Evolutionary conservation across 345 rosid species (phyloP).

Genomic region (Chamaenerion angustifolium): DNA sequence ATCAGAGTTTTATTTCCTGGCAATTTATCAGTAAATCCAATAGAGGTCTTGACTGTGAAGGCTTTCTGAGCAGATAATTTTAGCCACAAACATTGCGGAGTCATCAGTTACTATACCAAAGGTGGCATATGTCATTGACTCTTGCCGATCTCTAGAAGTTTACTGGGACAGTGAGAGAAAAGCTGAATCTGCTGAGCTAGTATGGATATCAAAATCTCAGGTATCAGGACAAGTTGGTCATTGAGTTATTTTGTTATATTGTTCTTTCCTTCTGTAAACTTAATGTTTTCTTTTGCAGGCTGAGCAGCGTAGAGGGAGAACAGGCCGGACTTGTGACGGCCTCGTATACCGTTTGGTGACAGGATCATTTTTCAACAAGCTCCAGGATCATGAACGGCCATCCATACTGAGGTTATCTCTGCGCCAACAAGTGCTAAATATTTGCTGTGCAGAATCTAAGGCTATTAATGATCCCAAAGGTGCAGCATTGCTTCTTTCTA

Average conservation of each 20-base stretch:
- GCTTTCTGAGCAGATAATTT: slow-evolving; percentile 43
- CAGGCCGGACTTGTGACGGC: slow-evolving; percentile 96
- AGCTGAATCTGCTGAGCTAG: slow-evolving; percentile 59
- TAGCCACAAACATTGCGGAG: slow-evolving; percentile 94
- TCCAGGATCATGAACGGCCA: slow-evolving; percentile 60
- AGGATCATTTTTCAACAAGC: slow-evolving; percentile 50
- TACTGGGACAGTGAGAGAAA: slow-evolving; percentile 57
- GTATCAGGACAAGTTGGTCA: slow-evolving; percentile 20
- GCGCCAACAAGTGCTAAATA: slow-evolving; percentile 71
- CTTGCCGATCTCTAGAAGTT: slow-evolving; percentile 88
- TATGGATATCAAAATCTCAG: slow-evolving; percentile 93
- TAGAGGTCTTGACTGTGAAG: slow-evolving; percentile 1
- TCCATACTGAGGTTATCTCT: slow-evolving; percentile 62
- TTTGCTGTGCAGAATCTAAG: slow-evolving; percentile 75
- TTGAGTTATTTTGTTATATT: slow-evolving; percentile 2
- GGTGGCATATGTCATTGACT: slow-evolving; percentile 83
- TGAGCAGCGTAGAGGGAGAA: slow-evolving; percentile 87
- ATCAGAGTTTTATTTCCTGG: neutral
- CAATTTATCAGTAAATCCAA: neutral
- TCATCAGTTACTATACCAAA: slow-evolving; percentile 94
- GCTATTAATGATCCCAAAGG: slow-evolving; percentile 82
- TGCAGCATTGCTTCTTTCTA: slow-evolving; percentile 13
- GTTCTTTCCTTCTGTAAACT: slow-evolving; percentile 5
- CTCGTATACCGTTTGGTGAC: slow-evolving; percentile 81
- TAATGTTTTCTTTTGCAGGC: slow-evolving; percentile 36